Base-by-base conservation (phyloP, 805 yeast species). In the Yarrowia divulgata region DNA sequence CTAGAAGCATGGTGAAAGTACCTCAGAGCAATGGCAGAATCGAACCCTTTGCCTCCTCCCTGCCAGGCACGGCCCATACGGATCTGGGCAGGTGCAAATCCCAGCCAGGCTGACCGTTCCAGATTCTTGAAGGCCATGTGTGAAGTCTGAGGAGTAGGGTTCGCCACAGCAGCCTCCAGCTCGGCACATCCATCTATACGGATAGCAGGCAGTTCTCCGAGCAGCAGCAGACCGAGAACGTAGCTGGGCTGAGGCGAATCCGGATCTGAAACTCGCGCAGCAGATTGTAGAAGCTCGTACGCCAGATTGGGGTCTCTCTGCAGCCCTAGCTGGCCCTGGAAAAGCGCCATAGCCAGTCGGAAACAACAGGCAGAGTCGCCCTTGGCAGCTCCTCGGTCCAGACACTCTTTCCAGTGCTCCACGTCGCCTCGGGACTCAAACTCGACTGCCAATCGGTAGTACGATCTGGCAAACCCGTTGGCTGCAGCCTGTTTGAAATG, bases 201-300 rank as follows among this genome's bases (percentile, higher is more conserved):
- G 23, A 71, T 58, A 8, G 70, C 69, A 16, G 71, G 73, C 9
- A 74, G 71, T 66, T 80, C 82, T 14, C 79, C 82, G 10, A 78
- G 72, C 29, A 75, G 73, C 39, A 79, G 62, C 54, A 77, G 74
- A 10, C 83, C 83, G 45, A 77, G 74, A 19, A 80, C 72, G 67
- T 75, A 81, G 4, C 81, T 77, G 1, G 83, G 78, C 50, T 76
- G 78, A 7, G 83, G 79, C 57, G 79, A 78, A 66, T 81, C 84
- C 1, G 76, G 74, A 67, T 80, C 83, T 19, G 78, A 74, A 9
- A 58, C 71, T 39, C 67, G 69, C 23, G 78, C 77, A 8, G 74
- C 78, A 67, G 45, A 69, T 68, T 73, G 74, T 69, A 73, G 76
- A 34, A 69, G 76, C 52, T 49, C 69, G 49, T 64, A 70, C 1